Evolutionary conservation across 2,329 filamentous ascomycete species (phyloP).

Genomic region (Atkinsonella texensis): DNA sequence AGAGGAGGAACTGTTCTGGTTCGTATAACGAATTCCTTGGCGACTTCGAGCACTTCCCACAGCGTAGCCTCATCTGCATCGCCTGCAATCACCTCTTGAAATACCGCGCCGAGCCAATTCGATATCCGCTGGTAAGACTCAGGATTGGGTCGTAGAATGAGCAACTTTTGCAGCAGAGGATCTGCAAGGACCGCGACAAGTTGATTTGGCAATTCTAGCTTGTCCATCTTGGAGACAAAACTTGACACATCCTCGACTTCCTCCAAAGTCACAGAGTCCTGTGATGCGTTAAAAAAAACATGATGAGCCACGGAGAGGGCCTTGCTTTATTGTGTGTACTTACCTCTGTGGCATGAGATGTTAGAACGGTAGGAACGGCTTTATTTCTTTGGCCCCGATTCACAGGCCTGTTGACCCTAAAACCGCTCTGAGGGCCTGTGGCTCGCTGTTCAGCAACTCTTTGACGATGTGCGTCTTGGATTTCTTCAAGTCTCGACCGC

Average conservation of each 20-base stretch:
- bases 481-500: slow-evolving; percentile 53
- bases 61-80: slow-evolving; percentile 36
- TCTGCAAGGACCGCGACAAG: slow-evolving; percentile 66
- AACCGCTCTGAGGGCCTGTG: slow-evolving; percentile 33
- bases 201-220: slow-evolving; percentile 71
- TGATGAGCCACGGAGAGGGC: neutral
- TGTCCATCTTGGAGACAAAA: slow-evolving; percentile 63
- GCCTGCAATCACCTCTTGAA: slow-evolving; percentile 43
- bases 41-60: slow-evolving; percentile 40
- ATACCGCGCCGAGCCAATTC: slow-evolving; percentile 45
- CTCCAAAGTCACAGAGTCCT: slow-evolving; percentile 57
- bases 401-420: slow-evolving; percentile 46
- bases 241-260: slow-evolving; percentile 61
- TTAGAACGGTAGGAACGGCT: slow-evolving; percentile 58
- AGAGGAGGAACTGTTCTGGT: slow-evolving; percentile 42
- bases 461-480: slow-evolving; percentile 48
- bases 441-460: slow-evolving; percentile 28
- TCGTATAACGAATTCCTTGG: slow-evolving; percentile 42
- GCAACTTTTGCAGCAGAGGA: slow-evolving; percentile 65
- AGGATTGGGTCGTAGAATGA: slow-evolving; percentile 49
- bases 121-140: slow-evolving; percentile 39
- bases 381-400: slow-evolving; percentile 19
- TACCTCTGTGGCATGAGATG: slow-evolving; percentile 59
- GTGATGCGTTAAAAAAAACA: neutral
- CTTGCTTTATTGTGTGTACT: slow-evolving; percentile 9